phyloP scores from a whole-genome alignment of 2,329 filamentous ascomycete genomes.

The Fusarium nanum region DNA sequence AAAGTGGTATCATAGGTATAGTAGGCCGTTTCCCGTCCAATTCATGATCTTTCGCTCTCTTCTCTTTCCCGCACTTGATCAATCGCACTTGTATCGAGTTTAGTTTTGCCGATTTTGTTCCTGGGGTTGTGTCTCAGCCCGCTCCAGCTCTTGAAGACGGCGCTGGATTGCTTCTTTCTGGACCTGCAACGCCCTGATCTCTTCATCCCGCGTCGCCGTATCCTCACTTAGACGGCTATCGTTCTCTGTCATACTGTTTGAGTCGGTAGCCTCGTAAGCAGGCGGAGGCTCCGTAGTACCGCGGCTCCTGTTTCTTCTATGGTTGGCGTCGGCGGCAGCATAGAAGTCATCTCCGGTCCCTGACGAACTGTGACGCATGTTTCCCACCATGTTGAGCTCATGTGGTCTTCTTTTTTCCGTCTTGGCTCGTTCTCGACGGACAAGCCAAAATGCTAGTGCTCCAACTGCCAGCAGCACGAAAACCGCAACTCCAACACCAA shows the following conservation, averaged over 20 bases:
- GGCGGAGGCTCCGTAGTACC: conserved; percentile 47
- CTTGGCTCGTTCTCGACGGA: conserved; percentile 41
- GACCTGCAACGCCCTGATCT: conserved; percentile 49
- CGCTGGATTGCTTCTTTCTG: conserved; percentile 53
- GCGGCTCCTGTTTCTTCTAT: conserved; percentile 24
- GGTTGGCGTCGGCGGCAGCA: conserved; percentile 27
- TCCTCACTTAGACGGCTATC: conserved; percentile 40
- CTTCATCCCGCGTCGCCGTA: conserved; percentile 43
- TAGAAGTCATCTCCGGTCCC: conserved; percentile 31
- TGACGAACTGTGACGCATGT: conserved; percentile 22
- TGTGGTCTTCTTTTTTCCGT: conserved; percentile 37
- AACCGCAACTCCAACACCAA: conserved; percentile 50
- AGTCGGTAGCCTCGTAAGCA: conserved; percentile 48
- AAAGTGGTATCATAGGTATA: conserved; percentile 50
- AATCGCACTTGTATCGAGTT: conserved; percentile 9
- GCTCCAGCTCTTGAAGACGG: conserved; percentile 52
- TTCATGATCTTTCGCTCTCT: conserved; percentile 31
- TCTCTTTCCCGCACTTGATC: conserved; percentile 10
- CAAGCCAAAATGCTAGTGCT: conserved; percentile 41
- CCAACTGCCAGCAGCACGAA: conserved; percentile 49
- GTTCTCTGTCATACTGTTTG: conserved; percentile 39
- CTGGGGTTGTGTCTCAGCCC: conserved; percentile 36
- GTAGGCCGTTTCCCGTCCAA: conserved; percentile 41
- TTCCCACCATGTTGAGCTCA: conserved; percentile 43
- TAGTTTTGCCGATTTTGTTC: conserved; percentile 12